These are phyloP conservation scores for Colletotrichum ledebouriae DNA, from an alignment of 2,329 filamentous ascomycete species.

Conservation along the genomic window DNA sequence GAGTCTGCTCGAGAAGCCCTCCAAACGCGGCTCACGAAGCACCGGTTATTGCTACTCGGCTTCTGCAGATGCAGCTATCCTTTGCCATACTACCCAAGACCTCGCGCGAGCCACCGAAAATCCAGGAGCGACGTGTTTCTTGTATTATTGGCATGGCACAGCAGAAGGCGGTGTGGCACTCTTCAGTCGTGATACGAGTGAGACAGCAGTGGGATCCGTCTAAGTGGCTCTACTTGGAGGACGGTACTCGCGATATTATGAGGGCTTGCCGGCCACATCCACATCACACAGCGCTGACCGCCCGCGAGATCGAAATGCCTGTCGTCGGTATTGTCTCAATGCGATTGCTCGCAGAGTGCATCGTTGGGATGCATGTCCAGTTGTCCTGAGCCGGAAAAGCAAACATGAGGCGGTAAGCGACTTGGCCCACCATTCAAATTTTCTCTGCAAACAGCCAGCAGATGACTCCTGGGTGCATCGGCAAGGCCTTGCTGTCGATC, in stretches of 20 bases:
- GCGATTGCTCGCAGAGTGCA: slow-evolving; percentile 5
- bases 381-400: slow-evolving; percentile 20
- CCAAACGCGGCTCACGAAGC: slow-evolving; percentile 9
- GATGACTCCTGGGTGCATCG: background rate
- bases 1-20: background rate
- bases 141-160: background rate
- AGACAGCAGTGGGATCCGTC: slow-evolving; percentile 5
- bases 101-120: background rate
- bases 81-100: slow-evolving; percentile 19
- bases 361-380: slow-evolving; percentile 24
- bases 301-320: slow-evolving; percentile 34
- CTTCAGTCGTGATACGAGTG: slow-evolving; percentile 31
- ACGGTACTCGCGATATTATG: background rate
- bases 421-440: background rate
- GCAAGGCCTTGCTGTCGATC: background rate
- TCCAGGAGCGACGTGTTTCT: slow-evolving; percentile 1
- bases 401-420: slow-evolving; percentile 36
- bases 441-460: slow-evolving; percentile 8
- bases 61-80: slow-evolving; percentile 21
- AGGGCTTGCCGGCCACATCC: slow-evolving; percentile 7
- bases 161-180: slow-evolving; percentile 32
- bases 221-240: too few species aligned
- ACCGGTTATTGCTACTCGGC: background rate
- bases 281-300: slow-evolving; percentile 28
- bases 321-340: slow-evolving; percentile 36